These are phyloP conservation scores for Teunomyces lycoperdinae DNA, from an alignment of 805 yeast species.

Conservation along the genomic window DNA sequence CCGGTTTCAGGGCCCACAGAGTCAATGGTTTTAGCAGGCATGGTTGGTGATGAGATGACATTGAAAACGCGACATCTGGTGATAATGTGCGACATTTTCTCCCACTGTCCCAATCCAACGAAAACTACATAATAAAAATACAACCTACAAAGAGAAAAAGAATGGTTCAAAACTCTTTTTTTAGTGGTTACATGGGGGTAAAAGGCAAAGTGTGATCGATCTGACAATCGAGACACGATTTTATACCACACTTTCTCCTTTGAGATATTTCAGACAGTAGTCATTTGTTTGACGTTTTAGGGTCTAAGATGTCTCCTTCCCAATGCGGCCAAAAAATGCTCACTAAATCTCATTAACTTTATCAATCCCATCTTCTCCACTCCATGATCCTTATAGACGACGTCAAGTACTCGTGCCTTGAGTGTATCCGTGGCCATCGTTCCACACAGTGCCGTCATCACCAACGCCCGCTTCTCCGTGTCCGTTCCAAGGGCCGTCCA, in stretches of 20 bases:
- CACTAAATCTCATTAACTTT: background rate
- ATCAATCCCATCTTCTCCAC: background rate
- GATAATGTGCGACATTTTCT: background rate
- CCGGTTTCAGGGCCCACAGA: background rate
- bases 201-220: no score
- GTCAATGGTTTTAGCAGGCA: conserved; percentile 9
- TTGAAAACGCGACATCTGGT: background rate
- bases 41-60: conserved; percentile 3
- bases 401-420: conserved; percentile 77
- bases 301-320: background rate
- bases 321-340: background rate
- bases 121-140: no score
- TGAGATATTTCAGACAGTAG: no score
- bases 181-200: no score
- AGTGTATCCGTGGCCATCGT: conserved; percentile 91
- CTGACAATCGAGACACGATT: no score
- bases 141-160: no score
- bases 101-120: background rate
- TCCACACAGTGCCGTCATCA: conserved; percentile 85
- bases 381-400: conserved; percentile 76
- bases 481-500: conserved; percentile 89
- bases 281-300: background rate
- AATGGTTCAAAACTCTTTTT: no score
- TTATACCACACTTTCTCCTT: no score
- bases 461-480: conserved; percentile 76